phyloP scores from a whole-genome alignment of 2,329 filamentous ascomycete genomes.

The Stagonosporopsis rhizophila region DNA sequence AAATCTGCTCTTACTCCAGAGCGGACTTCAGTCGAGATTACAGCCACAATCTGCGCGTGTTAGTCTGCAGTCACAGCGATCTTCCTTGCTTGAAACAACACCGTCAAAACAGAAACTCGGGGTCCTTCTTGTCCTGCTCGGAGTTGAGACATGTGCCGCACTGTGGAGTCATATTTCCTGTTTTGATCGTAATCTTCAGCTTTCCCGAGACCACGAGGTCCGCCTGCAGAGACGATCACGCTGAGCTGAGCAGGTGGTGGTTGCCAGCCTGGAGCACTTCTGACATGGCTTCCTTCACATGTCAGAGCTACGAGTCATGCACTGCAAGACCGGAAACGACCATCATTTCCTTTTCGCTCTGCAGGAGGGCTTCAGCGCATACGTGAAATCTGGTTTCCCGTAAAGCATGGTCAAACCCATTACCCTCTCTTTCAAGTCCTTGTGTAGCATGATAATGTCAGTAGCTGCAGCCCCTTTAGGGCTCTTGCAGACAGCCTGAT shows the following conservation, averaged over 20 bases:
- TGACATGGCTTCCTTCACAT: constrained; percentile 17
- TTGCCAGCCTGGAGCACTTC: constrained; percentile 7
- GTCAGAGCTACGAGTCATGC: constrained; percentile 7
- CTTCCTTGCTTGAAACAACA: constrained; percentile 2
- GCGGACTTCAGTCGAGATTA: not conserved
- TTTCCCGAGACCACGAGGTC: constrained; percentile 23
- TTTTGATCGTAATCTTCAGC: constrained; percentile 10
- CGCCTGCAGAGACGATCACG: constrained; percentile 20
- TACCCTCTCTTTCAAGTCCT: not conserved
- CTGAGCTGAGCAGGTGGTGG: constrained; percentile 8
- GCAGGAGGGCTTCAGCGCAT: not conserved
- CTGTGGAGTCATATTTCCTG: constrained; percentile 20
- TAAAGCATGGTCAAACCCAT: not conserved
- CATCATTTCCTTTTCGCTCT: not conserved
- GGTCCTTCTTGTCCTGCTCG: not conserved
- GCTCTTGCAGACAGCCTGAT: not conserved
- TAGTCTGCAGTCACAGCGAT: constrained; percentile 4
- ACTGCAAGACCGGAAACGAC: not conserved
- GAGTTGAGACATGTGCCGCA: constrained; percentile 12
- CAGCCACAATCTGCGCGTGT: not conserved
- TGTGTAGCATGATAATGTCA: not conserved
- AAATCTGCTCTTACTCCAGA: not conserved
- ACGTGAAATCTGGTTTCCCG: no score
- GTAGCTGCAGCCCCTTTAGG: not conserved
- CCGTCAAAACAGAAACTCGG: not conserved